Evolutionary conservation across 306 rosid genomes (phyloP), one percentile per base, ranked within the genome.

Genomic region (Cicer cuneatum): DNA sequence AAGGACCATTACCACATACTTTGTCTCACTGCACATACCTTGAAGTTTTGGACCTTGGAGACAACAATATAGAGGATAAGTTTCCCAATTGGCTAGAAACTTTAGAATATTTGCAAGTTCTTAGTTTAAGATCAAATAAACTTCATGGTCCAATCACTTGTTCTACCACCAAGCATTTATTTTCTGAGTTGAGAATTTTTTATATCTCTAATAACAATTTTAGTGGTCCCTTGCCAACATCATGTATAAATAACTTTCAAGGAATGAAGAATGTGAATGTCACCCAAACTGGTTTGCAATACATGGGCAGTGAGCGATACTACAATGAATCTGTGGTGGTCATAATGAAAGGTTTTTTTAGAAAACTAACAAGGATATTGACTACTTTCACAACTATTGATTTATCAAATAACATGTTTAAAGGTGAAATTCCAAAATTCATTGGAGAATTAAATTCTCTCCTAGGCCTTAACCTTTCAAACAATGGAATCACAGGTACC

Each of bases 351-450:
- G 90, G 86, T 7, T 0, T 0, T 0, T 1, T 0, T 0, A 7
- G 0, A 0, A 38, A 82, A 9, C n/a, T 80, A 4, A 9, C 0
- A 0, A 80, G 51, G 63, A 67, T 82, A 18, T 47, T 47, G 10
- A 39, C 21, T 1, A 62, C 35, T 10, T 80, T 82, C 40, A 84
- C 74, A 41, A 14, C 43, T 0, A 77, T 84, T 16, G 88, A 87
- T 57, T 40, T 84, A 0, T 85, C 89, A n/a, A 84, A 70, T 7
- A 87, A 87, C 42, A 48, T 16, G 18, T 85, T 87, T 24, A 65
- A 41, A 7, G 88, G 87, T 10, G 64, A 75, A 45, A 74, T 87
- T 6, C 85, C 85, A 5, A 0, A 10, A 6, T 16, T 10, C 13
- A 46, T 83, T 40, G 87, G 81, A 47, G 65, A 46, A 35, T 57